Evolutionary conservation across 805 yeast genomes (phyloP), one percentile per base, ranked within the genome.

Genomic region (Barnettozyma populi): DNA sequence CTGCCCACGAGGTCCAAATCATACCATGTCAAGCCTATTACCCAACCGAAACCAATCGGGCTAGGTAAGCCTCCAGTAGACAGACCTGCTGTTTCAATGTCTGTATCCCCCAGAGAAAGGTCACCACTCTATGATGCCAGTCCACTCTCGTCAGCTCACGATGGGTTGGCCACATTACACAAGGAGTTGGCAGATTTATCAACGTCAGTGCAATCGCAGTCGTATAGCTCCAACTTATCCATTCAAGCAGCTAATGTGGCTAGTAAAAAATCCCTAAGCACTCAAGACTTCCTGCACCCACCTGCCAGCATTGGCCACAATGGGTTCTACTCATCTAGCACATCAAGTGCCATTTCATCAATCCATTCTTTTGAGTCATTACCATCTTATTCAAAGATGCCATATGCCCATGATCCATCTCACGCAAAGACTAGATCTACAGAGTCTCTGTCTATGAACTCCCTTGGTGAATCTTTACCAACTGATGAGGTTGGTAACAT

Each of bases 341-440:
- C 57, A 2, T 47, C 53, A 4, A 36, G 55, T 21, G 52, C 57
- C 10, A 11, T 48, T 1, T 54, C 60, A 8, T 59, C 63, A 0
- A 34, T 36, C 1, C 48, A 53, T 14, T 56, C 60, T 1, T 35
- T 51, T 24, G 60, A 57, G 19, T 44, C 48, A 4, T 47, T 56
- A 5, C 57, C 56, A 18, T 44, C 53, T 5, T 50, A 47, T 36
- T 49, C 54, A 5, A 54, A 54, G 25, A 24, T 52, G 9, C 50
- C 45, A 3, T 13, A 31, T 16, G 9, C 31, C 14, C 16, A 32
- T 5, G 42, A 49, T n/a, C 46, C 46, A 14, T 43, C 46, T 14
- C 51, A 42, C 6, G 40, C 41, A 1, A 37, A 31, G n/a, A 7
- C 6, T 23, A 39, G 16, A 18, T 23, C 31, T 18, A 16, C 13